A percentile compares a stretch with the other conserved stretches of the same genome.
These are phyloP conservation scores for Oenanthe sinensis DNA, from an alignment of 129 eudicot genomes.

Conservation along the genomic window DNA sequence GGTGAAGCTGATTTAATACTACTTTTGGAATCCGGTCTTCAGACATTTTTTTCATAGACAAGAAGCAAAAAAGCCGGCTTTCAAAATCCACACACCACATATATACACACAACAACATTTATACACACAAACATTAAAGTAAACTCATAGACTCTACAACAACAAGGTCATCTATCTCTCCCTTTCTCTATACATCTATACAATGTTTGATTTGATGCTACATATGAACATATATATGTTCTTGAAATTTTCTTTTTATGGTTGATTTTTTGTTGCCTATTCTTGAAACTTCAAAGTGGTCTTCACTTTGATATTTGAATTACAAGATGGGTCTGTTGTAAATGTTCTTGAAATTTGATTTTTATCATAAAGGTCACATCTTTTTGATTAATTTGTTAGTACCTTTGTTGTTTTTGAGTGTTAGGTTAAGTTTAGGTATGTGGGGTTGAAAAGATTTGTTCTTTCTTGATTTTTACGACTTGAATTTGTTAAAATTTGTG, in stretches of 20 bases:
- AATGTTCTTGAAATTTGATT: not conserved
- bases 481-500: not conserved
- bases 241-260: not conserved
- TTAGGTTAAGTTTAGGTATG: not conserved
- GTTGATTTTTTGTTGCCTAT: not conserved
- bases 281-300: not conserved
- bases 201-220: not conserved
- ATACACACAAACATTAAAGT: not conserved
- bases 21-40: not conserved
- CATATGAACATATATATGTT: not conserved
- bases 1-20: not conserved
- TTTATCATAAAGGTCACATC: not conserved
- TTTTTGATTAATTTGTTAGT: not conserved
- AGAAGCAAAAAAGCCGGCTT: not conserved
- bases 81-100: not conserved
- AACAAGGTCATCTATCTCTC: not conserved
- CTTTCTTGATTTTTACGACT: not conserved
- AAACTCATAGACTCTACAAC: not conserved
- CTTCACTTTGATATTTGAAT: not conserved
- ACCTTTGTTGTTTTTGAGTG: not conserved
- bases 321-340: not conserved
- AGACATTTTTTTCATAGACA: not conserved
- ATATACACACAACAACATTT: no score
- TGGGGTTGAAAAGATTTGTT: not conserved
- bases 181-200: not conserved